Percentiles rank a stretch among this genome's conserved stretches.
These are phyloP conservation scores for Pseudomassariella vexata DNA, from an alignment of 2,329 filamentous ascomycete species.

Conservation along the genomic window DNA sequence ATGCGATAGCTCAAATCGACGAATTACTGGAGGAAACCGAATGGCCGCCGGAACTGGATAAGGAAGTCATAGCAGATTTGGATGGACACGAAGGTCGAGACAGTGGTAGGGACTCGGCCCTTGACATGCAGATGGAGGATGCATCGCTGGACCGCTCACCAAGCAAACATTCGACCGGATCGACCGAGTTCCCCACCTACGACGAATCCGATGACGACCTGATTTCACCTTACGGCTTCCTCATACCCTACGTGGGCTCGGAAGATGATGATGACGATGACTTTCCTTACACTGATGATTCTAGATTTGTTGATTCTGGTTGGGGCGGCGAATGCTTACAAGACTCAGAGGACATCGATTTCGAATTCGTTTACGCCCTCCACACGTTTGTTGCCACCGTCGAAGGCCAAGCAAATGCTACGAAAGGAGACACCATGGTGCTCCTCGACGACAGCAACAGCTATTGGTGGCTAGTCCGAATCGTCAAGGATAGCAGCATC, in stretches of 20 bases:
- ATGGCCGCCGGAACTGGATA: constrained; percentile 5
- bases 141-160: constrained; percentile 10
- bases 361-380: constrained; percentile 97
- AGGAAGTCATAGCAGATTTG: too few species aligned
- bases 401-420: constrained; percentile 96
- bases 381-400: constrained; percentile 98
- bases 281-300: constrained; percentile 44
- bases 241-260: constrained; percentile 39
- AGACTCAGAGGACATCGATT: constrained; percentile 96
- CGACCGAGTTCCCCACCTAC: constrained; percentile 7
- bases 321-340: constrained; percentile 84
- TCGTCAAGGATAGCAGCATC: constrained; percentile 97
- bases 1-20: constrained; percentile 11
- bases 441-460: constrained; percentile 97
- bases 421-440: constrained; percentile 98
- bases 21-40: constrained; percentile 5
- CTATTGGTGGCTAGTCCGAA: constrained; percentile 98
- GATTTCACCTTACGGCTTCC: constrained; percentile 25
- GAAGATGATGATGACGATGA: constrained; percentile 54
- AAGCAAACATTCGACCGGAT: constrained; percentile 12
- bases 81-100: too few species aligned
- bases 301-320: constrained; percentile 62
- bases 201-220: constrained; percentile 19
- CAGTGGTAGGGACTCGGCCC: constrained; percentile 13
- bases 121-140: constrained; percentile 14